These are phyloP conservation scores for Pseudoneurospora amorphoporcata DNA, from an alignment of 495 filamentous ascomycete genomes.

Conservation along the genomic window DNA sequence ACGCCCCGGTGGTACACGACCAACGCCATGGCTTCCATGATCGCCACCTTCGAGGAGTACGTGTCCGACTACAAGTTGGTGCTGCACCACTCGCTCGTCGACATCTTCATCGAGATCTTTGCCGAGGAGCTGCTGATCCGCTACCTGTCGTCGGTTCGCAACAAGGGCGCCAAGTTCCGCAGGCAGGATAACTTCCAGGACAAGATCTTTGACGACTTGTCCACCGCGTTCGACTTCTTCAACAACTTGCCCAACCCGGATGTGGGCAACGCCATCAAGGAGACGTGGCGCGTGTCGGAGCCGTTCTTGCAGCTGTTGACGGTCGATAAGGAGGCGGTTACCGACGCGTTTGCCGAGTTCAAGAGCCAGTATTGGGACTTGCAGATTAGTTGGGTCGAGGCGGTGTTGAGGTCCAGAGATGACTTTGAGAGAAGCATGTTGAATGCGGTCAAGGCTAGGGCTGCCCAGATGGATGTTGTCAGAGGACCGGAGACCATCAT, in stretches of 20 bases:
- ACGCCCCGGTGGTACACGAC: slow-evolving; percentile 77
- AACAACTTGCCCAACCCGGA: slow-evolving; percentile 39
- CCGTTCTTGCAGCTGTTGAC: slow-evolving; percentile 65
- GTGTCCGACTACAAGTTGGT: slow-evolving; percentile 71
- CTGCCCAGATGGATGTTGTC: slow-evolving; percentile 70
- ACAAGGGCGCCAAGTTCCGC: slow-evolving; percentile 83
- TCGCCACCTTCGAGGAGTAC: slow-evolving; percentile 90
- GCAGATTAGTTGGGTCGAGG: slow-evolving; percentile 93
- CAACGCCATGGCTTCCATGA: slow-evolving; percentile 77
- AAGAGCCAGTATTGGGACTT: slow-evolving; percentile 89
- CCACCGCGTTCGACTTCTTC: slow-evolving; percentile 75
- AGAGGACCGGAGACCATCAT: slow-evolving; percentile 80
- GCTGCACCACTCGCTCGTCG: slow-evolving; percentile 72
- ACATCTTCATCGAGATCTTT: slow-evolving; percentile 84
- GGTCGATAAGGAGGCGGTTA: slow-evolving; percentile 60
- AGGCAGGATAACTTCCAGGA: slow-evolving; percentile 72
- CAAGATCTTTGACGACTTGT: slow-evolving; percentile 82
- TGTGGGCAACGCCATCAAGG: slow-evolving; percentile 53
- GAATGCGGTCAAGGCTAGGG: slow-evolving; percentile 73
- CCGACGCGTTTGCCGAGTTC: slow-evolving; percentile 70
- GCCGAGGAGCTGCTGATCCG: slow-evolving; percentile 77
- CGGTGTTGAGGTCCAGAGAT: slow-evolving; percentile 73
- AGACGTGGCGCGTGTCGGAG: slow-evolving; percentile 85
- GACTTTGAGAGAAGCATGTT: slow-evolving; percentile 90
- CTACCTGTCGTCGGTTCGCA: slow-evolving; percentile 80